phyloP scores from a whole-genome alignment of 1,139 yeast species.

The Yamadazyma jaroonii region DNA sequence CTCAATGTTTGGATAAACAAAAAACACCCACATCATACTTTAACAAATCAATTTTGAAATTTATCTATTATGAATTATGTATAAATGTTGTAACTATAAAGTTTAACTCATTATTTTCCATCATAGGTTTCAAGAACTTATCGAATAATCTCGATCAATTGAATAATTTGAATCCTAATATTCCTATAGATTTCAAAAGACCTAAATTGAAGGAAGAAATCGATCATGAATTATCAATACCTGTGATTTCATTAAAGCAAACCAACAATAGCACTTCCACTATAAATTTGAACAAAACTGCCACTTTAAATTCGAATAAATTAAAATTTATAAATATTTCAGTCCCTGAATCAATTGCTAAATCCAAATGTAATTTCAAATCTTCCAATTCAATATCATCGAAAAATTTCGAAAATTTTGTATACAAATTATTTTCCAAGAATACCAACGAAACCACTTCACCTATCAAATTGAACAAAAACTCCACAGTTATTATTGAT shows the following conservation, averaged over 20 bases:
- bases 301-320: too few relatives aligned
- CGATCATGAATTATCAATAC: constrained; percentile 5
- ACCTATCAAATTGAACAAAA: constrained; percentile 16
- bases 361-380: constrained; percentile 11
- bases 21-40: neutral
- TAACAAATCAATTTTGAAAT: constrained; percentile 15
- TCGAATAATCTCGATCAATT: constrained; percentile 31
- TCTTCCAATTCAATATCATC: constrained; percentile 38
- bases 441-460: constrained; percentile 6
- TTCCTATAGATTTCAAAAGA: constrained; percentile 21
- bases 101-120: constrained; percentile 28
- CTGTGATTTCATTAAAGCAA: constrained; percentile 4
- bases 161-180: constrained; percentile 23
- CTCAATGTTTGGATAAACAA: too few relatives aligned
- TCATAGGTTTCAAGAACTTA: constrained; percentile 26
- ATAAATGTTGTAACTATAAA: constrained; percentile 41
- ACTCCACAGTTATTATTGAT: constrained; percentile 14
- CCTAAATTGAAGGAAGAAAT: constrained; percentile 1
- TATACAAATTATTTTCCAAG: constrained; percentile 36
- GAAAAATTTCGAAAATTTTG: constrained; percentile 56
- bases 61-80: constrained; percentile 38
- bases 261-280: constrained; percentile 1
- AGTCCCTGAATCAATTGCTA: constrained; percentile 14
- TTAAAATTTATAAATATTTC: constrained; percentile 6
- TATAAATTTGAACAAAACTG: too few relatives aligned